Conservation (phyloP, 768 basidiomycete genomes). For the Termitomyces sp. region DNA sequence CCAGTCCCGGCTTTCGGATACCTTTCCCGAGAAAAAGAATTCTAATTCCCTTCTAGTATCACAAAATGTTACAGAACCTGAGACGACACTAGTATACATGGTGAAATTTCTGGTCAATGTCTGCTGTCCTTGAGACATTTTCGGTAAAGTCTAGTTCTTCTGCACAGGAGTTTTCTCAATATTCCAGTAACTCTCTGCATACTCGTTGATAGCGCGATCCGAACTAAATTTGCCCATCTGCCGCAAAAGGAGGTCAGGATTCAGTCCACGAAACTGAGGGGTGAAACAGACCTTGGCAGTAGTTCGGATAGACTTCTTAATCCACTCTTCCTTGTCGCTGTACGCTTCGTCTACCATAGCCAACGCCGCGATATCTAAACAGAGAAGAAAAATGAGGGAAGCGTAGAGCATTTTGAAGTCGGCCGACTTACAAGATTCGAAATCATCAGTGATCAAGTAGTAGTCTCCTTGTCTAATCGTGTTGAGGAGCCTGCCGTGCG, state of each 20-base stretch:
- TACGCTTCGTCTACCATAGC: conserved; percentile 88
- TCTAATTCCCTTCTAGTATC: neutral
- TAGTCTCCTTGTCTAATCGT: conserved; percentile 73
- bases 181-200: conserved; percentile 87
- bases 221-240: conserved; percentile 97
- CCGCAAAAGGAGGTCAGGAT: neutral
- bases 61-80: neutral
- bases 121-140: neutral
- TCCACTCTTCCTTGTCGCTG: conserved; percentile 79
- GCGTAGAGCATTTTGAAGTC: neutral
- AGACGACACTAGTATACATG: neutral
- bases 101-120: neutral
- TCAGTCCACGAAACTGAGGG: neutral
- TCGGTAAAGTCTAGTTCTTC: conserved; percentile 1
- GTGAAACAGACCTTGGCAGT: conserved; percentile 53
- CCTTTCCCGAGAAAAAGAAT: too few species aligned
- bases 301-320: conserved; percentile 84
- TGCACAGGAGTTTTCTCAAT: conserved; percentile 42
- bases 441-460: conserved; percentile 87
- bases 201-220: conserved; percentile 88
- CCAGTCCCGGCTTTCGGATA: neutral
- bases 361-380: conserved; percentile 72
- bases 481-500: conserved; percentile 51
- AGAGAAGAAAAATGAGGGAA: neutral
- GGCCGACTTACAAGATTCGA: conserved; percentile 71